Evolutionary conservation across 768 basidiomycete species (phyloP).

Genomic region (Mrakia gelida): DNA sequence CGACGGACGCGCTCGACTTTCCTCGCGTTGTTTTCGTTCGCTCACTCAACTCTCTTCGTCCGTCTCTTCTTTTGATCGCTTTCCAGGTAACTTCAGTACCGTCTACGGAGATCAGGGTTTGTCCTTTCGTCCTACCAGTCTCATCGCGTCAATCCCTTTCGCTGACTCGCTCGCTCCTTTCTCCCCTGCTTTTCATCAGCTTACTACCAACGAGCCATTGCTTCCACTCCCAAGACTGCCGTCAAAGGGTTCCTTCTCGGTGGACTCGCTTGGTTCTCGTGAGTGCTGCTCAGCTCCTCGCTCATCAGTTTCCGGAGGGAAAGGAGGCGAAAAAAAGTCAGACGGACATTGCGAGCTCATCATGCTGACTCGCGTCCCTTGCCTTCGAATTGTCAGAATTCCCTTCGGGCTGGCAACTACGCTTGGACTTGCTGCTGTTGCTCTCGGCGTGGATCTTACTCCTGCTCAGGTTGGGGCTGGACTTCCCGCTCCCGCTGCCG

Average conservation of each 20-base stretch:
- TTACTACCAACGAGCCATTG: slow-evolving; percentile 76
- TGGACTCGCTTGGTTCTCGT: slow-evolving; percentile 81
- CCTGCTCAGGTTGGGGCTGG: slow-evolving; percentile 77
- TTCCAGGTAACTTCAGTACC: slow-evolving; percentile 60
- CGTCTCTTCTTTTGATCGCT: no score
- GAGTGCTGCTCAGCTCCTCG: no score
- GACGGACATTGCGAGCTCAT: no score
- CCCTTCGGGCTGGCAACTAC: slow-evolving; percentile 79
- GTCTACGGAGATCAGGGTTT: slow-evolving; percentile 34
- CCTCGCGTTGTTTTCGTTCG: no score
- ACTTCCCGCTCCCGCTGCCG: slow-evolving; percentile 74
- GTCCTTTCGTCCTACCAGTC: slow-evolving; percentile 53
- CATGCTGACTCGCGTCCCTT: no score
- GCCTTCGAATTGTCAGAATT: slow-evolving; percentile 47
- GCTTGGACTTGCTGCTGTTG: slow-evolving; percentile 81
- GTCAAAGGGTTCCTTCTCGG: slow-evolving; percentile 89
- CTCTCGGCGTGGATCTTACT: slow-evolving; percentile 57
- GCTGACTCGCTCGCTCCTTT: slow-evolving; percentile 42
- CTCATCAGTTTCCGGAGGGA: no score
- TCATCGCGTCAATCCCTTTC: slow-evolving; percentile 52
- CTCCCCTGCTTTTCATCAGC: no score
- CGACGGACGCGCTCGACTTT: no score
- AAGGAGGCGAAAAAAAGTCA: no score
- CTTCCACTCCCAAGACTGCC: slow-evolving; percentile 72
- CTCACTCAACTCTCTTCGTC: no score